Evolutionary conservation across 345 rosid species (phyloP).

Genomic region (Microcos paniculata): DNA sequence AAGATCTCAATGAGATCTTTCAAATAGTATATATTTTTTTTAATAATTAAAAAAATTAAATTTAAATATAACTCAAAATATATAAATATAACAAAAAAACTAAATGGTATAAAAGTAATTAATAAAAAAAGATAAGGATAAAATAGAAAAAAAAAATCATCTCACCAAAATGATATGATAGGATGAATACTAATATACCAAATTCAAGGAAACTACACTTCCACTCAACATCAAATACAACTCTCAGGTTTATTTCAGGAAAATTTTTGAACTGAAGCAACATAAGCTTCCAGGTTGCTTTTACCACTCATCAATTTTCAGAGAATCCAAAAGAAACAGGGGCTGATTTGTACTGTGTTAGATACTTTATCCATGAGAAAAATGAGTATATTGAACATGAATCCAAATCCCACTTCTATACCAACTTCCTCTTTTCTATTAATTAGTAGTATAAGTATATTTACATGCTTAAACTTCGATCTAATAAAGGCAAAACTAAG

Average conservation of each 20-base stretch:
- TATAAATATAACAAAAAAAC: too few relatives aligned
- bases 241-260: neutral
- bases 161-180: too few relatives aligned
- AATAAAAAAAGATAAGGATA: too few relatives aligned
- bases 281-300: neutral
- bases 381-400: neutral
- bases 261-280: neutral
- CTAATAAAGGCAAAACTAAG: neutral
- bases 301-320: neutral
- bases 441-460: neutral
- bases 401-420: neutral
- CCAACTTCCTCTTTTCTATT: neutral
- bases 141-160: too few relatives aligned
- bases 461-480: neutral
- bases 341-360: neutral
- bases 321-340: neutral
- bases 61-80: too few relatives aligned
- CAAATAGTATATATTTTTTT: too few relatives aligned
- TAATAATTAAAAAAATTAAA: too few relatives aligned
- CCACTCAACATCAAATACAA: neutral
- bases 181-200: too few relatives aligned
- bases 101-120: too few relatives aligned
- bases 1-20: too few relatives aligned
- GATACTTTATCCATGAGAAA: neutral
- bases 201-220: neutral